These are phyloP conservation scores for Bathelium albidoporum DNA, from an alignment of 495 filamentous ascomycete species.

Conservation along the genomic window DNA sequence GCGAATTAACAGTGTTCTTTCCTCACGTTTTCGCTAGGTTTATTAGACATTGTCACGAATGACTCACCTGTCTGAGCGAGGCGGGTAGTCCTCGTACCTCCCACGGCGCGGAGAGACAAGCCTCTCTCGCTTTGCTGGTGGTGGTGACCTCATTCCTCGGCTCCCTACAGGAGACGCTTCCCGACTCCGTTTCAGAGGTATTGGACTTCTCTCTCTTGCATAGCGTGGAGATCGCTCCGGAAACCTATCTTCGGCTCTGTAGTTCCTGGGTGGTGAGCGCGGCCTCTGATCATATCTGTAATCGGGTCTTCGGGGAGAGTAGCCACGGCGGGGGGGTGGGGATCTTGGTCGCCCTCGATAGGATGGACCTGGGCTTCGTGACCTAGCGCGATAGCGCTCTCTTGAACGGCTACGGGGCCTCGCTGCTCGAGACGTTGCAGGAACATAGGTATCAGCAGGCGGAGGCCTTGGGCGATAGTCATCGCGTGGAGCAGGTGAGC, in stretches of 20 bases:
- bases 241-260: slow-evolving; percentile 6
- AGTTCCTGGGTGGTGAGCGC: slow-evolving; percentile 16
- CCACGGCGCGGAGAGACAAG: slow-evolving; percentile 22
- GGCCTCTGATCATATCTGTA: slow-evolving; percentile 9
- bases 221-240: slow-evolving; percentile 17
- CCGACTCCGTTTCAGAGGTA: slow-evolving; percentile 26
- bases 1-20: background rate
- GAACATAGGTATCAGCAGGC: slow-evolving; percentile 32
- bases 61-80: slow-evolving; percentile 2
- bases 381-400: slow-evolving; percentile 24
- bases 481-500: slow-evolving; percentile 17
- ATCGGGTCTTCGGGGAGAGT: slow-evolving; percentile 23
- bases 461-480: slow-evolving; percentile 15
- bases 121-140: slow-evolving; percentile 28
- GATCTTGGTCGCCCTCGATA: slow-evolving; percentile 28
- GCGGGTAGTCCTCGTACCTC: slow-evolving; percentile 24
- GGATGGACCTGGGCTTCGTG: slow-evolving; percentile 24
- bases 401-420: slow-evolving; percentile 28
- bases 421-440: slow-evolving; percentile 13
- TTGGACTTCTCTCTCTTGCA: slow-evolving; percentile 28
- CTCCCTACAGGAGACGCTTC: slow-evolving; percentile 27
- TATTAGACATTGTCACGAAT: too few species aligned
- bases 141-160: slow-evolving; percentile 24
- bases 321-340: slow-evolving; percentile 24
- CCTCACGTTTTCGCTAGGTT: slow-evolving; percentile 4